Evolutionary conservation across 2,329 filamentous ascomycete genomes (phyloP).

Genomic region (Penicillium brasilianum): DNA sequence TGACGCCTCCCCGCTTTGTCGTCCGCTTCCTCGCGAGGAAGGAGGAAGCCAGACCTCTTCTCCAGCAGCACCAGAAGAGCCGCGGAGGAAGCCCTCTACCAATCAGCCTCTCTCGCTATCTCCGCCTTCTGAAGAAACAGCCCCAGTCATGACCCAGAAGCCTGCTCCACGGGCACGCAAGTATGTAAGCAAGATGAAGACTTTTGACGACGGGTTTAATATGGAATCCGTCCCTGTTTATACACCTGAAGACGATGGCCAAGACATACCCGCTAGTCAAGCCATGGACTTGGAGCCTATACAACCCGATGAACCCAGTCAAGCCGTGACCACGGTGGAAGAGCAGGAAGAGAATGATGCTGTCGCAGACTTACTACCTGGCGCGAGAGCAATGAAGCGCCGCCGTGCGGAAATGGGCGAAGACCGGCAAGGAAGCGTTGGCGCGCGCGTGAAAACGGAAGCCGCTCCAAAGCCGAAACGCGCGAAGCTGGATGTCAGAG

Average conservation of each 20-base stretch:
- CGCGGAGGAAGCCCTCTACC: background rate
- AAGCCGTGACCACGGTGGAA: constrained; percentile 33
- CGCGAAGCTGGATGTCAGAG: constrained; percentile 71
- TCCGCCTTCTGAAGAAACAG: constrained; percentile 20
- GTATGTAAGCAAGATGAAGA: constrained; percentile 65
- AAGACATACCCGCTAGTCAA: constrained; percentile 23
- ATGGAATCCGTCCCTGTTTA: constrained; percentile 48
- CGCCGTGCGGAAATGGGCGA: constrained; percentile 68
- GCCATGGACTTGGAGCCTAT: constrained; percentile 28
- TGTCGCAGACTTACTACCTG: constrained; percentile 76
- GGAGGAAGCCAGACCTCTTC: constrained; percentile 39
- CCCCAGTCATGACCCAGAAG: constrained; percentile 17
- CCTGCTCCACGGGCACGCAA: constrained; percentile 37
- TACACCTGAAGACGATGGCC: constrained; percentile 34
- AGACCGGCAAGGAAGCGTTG: constrained; percentile 45
- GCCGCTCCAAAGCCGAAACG: constrained; percentile 53
- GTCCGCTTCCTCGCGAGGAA: constrained; percentile 63
- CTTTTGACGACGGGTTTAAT: constrained; percentile 69
- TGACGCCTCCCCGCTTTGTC: constrained; percentile 73
- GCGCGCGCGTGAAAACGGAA: constrained; percentile 31
- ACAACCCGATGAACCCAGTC: constrained; percentile 31
- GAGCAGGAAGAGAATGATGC: constrained; percentile 57
- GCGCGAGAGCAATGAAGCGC: constrained; percentile 77
- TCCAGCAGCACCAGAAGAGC: background rate
- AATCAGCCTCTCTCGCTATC: background rate